phyloP scores from a whole-genome alignment of 73 alveolate genomes.

The Symbiodinium pilosum region DNA sequence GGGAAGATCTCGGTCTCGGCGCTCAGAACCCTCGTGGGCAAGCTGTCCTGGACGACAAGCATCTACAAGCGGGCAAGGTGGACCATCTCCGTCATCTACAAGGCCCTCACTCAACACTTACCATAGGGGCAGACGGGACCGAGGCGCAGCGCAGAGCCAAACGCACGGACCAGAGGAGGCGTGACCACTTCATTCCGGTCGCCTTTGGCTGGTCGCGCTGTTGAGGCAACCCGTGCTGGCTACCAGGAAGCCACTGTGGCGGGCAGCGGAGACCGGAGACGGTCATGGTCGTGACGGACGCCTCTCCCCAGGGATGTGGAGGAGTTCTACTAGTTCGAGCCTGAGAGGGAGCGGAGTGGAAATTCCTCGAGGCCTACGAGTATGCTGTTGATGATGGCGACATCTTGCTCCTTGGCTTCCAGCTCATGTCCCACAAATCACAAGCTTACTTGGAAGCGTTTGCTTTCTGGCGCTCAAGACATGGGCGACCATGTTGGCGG shows the following conservation, averaged over 20 bases:
- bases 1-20: neutral
- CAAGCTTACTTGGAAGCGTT: conserved; percentile 2
- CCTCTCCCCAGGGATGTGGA: neutral
- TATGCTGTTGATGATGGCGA: neutral
- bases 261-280: neutral
- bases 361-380: neutral
- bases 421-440: neutral
- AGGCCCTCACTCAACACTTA: neutral
- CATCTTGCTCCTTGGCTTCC: neutral
- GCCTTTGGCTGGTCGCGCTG: neutral
- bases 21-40: neutral
- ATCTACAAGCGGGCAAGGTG: neutral
- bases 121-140: neutral
- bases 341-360: no score
- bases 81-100: neutral
- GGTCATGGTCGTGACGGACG: neutral
- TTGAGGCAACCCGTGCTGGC: neutral
- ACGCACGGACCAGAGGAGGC: neutral
- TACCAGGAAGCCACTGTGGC: neutral
- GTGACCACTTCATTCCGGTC: neutral
- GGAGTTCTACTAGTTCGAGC: neutral
- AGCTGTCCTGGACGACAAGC: neutral
- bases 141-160: neutral
- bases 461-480: neutral
- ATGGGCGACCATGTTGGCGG: no score